These are phyloP conservation scores for Aureobasidium sp. DNA, from an alignment of 2,329 filamentous ascomycete species.

Conservation along the genomic window DNA sequence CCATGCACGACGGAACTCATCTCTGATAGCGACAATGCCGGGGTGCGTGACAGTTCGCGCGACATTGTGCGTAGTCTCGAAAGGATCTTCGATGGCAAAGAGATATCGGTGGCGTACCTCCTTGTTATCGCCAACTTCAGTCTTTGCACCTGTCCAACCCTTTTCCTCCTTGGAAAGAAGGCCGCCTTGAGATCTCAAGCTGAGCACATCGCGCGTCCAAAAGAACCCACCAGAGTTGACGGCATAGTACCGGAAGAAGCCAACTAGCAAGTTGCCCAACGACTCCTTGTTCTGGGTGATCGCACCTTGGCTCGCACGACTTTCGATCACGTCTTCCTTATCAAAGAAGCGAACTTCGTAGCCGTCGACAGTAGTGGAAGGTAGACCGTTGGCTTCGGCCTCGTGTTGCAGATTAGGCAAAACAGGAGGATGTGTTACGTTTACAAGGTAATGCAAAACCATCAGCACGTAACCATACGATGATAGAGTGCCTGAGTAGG, in stretches of 20 bases:
- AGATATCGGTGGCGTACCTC: constrained; percentile 75
- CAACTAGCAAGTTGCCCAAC: constrained; percentile 64
- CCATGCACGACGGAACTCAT: constrained; percentile 79
- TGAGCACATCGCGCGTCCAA: constrained; percentile 75
- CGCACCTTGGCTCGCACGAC: constrained; percentile 50
- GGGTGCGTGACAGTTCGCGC: constrained; percentile 77
- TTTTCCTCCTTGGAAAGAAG: constrained; percentile 68
- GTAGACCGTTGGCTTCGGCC: constrained; percentile 17
- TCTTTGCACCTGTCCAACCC: constrained; percentile 79
- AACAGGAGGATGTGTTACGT: constrained; percentile 71
- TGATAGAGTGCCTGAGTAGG: constrained; percentile 77
- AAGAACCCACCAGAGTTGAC: constrained; percentile 58
- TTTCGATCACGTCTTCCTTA: constrained; percentile 61
- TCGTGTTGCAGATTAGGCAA: constrained; percentile 70
- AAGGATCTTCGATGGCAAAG: constrained; percentile 87
- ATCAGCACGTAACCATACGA: constrained; percentile 90
- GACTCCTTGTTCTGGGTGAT: constrained; percentile 64
- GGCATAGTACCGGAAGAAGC: constrained; percentile 85
- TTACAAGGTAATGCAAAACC: constrained; percentile 85
- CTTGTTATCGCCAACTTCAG: constrained; percentile 53
- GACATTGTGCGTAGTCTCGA: constrained; percentile 82
- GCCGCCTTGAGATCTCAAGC: constrained; percentile 63
- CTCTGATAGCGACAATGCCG: constrained; percentile 72
- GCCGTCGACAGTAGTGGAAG: constrained; percentile 42
- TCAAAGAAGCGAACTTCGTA: constrained; percentile 69